Evolutionary conservation across 108 stramenopile genomes (phyloP), one percentile per base, ranked within the genome.

Genomic region (Fragilaria radians): DNA sequence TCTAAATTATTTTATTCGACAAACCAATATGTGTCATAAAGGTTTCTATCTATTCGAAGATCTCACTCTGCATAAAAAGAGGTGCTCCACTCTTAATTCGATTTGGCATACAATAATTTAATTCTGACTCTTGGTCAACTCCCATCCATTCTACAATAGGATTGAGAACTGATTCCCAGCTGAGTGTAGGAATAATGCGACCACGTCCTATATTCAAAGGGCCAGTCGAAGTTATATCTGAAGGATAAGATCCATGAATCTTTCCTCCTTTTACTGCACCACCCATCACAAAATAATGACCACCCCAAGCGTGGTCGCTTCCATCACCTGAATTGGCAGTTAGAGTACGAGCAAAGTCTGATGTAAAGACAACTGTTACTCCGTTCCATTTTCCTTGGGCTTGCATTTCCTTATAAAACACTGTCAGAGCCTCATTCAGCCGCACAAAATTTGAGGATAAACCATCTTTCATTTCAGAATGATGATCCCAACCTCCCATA

Each of bases 121-220:
- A 48, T 17, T 73, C 63, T 50, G 42, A 1, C 32, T 28, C 42
- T 28, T 49, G 55, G 31, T 55, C 57, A 14, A 68, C 61, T 17
- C 75, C 75, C 53, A 76, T 19, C 81, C 81, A 82, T 49, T 79
- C 54, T 22, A 72, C 77, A 14, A 82, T 46, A 2, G 64, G 77
- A 48, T 73, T 75, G 68, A 73, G 85, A 26, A 85, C 52, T 21
- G 67, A 56, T 11, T 91, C 89, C 89, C 89, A 91, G 0, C 66
- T 54, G 7, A 65, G 63, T 9, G 80, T 77, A 11, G 86, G 86
- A 17, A 87, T 82, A 34, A 87, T 28, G 25, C 86, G 66, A 4
- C 81, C 82, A 23, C 77, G 67, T 5, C 74, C 81, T 31, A 76
- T 33, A 46, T 72, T 70, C 18, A 47, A 45, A 7, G 57, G 61